Percentiles rank a stretch among this genome's conserved stretches.
phyloP scores from a whole-genome alignment of 139 green algal species.

The Raphidocelis subcapitata region DNA sequence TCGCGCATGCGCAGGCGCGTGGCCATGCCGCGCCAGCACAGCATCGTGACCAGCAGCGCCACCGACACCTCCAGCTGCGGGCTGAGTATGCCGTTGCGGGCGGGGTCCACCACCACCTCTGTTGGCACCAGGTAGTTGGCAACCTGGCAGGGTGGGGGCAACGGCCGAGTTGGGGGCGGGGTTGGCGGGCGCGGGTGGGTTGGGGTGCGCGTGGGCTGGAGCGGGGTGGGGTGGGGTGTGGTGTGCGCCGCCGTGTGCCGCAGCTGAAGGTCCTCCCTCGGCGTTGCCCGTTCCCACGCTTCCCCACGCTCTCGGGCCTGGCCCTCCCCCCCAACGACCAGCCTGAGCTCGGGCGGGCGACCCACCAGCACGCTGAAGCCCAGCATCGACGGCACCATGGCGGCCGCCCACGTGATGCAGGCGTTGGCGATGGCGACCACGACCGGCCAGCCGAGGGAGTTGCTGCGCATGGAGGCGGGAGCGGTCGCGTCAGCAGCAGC shows the following conservation, averaged over 20 bases:
- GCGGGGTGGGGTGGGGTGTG: too few relatives aligned
- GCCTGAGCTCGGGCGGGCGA: too few relatives aligned
- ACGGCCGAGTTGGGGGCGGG: background rate
- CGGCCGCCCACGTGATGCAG: conserved; percentile 26
- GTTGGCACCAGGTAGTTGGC: conserved; percentile 17
- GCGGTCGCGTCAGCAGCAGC: too few relatives aligned
- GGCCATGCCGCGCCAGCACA: conserved; percentile 41
- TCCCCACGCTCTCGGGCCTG: too few relatives aligned
- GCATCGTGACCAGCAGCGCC: conserved; percentile 44
- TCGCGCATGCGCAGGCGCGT: conserved; percentile 12
- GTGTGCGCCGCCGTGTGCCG: too few relatives aligned
- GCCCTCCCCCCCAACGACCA: too few relatives aligned
- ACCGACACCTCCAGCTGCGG: conserved; percentile 45
- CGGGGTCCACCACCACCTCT: conserved; percentile 14
- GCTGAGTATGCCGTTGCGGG: conserved; percentile 13
- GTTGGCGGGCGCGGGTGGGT: background rate
- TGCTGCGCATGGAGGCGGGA: background rate
- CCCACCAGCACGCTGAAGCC: conserved; percentile 23
- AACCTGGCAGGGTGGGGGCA: too few relatives aligned
- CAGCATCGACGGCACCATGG: conserved; percentile 22
- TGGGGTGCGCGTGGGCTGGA: background rate
- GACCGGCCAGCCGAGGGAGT: conserved; percentile 24
- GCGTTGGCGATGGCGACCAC: conserved; percentile 25
- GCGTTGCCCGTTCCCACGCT: too few relatives aligned
- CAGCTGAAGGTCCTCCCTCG: too few relatives aligned